These are phyloP conservation scores for Alternaria burnsii DNA, from an alignment of 2,329 filamentous ascomycete species.

Conservation along the genomic window DNA sequence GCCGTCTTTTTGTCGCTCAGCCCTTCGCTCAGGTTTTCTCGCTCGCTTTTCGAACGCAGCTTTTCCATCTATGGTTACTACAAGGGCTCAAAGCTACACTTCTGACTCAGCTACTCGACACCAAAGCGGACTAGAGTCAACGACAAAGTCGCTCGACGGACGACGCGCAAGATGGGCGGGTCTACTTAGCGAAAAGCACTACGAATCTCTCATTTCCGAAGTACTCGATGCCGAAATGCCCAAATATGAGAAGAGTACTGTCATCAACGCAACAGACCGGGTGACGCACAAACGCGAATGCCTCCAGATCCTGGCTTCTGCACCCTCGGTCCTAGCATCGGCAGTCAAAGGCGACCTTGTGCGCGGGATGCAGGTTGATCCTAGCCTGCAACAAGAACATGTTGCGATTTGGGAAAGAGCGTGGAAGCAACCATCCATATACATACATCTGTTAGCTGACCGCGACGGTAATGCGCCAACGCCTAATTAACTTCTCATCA, in stretches of 20 bases:
- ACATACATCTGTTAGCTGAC: conserved; percentile 38
- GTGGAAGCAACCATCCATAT: conserved; percentile 37
- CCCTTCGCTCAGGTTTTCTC: not conserved
- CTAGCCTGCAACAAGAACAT: conserved; percentile 30
- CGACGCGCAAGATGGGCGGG: conserved; percentile 27
- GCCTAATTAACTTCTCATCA: conserved; percentile 33
- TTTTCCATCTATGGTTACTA: conserved; percentile 9
- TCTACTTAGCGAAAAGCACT: conserved; percentile 28
- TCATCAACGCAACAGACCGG: conserved; percentile 20
- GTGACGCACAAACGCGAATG: conserved; percentile 32
- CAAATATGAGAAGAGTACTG: conserved; percentile 31
- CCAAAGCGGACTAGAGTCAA: no score
- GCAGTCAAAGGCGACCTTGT: conserved; percentile 38
- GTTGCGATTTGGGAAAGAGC: conserved; percentile 29
- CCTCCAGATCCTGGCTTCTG: conserved; percentile 39
- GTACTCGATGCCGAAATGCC: conserved; percentile 34
- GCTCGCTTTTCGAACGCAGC: not conserved
- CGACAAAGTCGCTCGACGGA: conserved; percentile 17
- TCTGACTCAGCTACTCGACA: not conserved
- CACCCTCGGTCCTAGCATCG: conserved; percentile 30
- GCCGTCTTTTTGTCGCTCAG: not conserved
- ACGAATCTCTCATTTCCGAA: conserved; percentile 34
- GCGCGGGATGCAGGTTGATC: conserved; percentile 18
- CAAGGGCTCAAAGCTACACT: conserved; percentile 7
- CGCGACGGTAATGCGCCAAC: conserved; percentile 30